Percentiles rank a stretch among this genome's conserved stretches.
Conservation (phyloP, 164 flowering plant genomes). For the Stephania cephalantha region DNA sequence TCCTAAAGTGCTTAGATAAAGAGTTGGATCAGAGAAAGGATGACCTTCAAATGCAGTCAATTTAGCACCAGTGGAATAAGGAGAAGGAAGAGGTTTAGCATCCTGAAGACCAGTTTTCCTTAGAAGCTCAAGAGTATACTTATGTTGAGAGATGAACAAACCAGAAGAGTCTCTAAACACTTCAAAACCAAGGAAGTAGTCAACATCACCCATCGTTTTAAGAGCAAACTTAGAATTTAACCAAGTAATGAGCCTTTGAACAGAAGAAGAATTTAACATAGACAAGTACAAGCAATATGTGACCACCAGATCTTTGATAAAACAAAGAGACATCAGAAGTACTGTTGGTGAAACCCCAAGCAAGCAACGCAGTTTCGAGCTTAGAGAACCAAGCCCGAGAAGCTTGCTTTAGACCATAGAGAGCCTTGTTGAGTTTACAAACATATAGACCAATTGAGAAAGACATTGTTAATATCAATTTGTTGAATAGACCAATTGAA, state of each 20-base stretch:
- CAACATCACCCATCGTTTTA: background rate
- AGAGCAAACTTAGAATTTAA: background rate
- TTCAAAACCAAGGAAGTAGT: background rate
- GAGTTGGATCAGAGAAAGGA: too few species aligned
- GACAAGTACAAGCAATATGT: background rate
- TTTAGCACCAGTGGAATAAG: too few species aligned
- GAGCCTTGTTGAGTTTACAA: background rate
- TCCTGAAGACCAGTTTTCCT: background rate
- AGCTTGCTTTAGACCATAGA: constrained; percentile 4
- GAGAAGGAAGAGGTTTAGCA: background rate
- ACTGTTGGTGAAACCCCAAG: background rate
- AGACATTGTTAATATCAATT: too few species aligned
- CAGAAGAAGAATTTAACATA: background rate
- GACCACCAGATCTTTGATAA: background rate
- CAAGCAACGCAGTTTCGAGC: background rate
- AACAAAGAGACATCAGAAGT: background rate
- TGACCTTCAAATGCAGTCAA: too few species aligned
- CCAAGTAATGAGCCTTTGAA: background rate
- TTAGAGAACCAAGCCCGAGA: background rate
- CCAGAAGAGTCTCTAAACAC: background rate
- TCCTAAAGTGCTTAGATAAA: too few species aligned
- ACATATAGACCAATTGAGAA: background rate
- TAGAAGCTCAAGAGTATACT: background rate
- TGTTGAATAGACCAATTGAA: too few species aligned
- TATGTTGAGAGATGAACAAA: background rate